Conservation (phyloP, 148 eudicot genomes). For the Rheum nobile region DNA sequence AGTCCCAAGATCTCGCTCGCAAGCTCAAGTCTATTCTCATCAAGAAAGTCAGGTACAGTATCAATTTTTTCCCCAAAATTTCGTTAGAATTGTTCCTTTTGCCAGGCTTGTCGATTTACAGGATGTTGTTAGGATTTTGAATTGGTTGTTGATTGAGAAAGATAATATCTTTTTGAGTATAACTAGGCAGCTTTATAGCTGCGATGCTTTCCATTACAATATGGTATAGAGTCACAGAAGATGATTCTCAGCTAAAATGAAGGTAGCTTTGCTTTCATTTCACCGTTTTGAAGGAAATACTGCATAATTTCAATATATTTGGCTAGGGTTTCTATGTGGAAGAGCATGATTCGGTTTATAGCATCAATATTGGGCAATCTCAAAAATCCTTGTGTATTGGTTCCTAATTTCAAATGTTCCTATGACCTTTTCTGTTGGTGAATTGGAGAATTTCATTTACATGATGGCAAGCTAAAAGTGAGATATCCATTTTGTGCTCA, state of each 20-base stretch:
- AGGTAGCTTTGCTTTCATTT: not conserved
- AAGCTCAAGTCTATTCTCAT: conserved; percentile 66
- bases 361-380: not conserved
- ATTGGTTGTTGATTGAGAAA: not conserved
- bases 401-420: not conserved
- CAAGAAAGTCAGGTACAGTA: conserved; percentile 68
- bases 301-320: not conserved
- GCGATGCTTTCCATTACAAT: not conserved
- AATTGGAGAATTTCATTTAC: not conserved
- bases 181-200: not conserved
- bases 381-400: not conserved
- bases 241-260: not conserved
- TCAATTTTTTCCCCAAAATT: not conserved
- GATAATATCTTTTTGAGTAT: not conserved
- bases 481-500: not conserved
- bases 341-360: not conserved
- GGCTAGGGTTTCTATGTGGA: not conserved
- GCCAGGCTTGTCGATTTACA: not conserved
- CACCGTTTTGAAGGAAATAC: not conserved
- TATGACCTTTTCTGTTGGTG: not conserved
- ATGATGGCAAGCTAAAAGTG: not conserved
- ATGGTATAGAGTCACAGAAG: not conserved
- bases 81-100: not conserved
- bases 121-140: not conserved
- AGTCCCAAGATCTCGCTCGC: conserved; percentile 54